Conservation (phyloP, 352 stramenopile species). For the Vaucheria bursata region DNA sequence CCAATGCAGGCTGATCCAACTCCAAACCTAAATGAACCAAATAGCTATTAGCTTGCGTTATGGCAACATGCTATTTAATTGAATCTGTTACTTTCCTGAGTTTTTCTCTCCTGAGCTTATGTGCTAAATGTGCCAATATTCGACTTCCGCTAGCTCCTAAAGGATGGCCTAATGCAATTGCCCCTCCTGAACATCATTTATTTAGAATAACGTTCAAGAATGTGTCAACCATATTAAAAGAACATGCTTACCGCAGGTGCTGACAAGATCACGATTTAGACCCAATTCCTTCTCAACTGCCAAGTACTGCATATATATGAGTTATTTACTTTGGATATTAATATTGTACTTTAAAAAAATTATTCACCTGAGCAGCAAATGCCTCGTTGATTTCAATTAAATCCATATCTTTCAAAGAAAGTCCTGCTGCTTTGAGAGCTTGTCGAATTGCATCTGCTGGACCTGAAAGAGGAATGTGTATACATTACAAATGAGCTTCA, state of each 20-base stretch:
- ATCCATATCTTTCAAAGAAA: slow-evolving; percentile 85
- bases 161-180: slow-evolving; percentile 91
- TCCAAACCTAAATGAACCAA: slow-evolving; percentile 87
- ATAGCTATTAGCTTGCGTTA: too few species aligned
- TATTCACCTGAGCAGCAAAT: slow-evolving; percentile 72
- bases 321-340: too few species aligned
- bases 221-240: background rate
- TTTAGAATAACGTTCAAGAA: slow-evolving; percentile 51
- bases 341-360: too few species aligned
- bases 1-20: slow-evolving; percentile 94
- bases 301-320: slow-evolving; percentile 68
- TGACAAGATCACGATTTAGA: slow-evolving; percentile 67
- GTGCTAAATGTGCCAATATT: slow-evolving; percentile 78
- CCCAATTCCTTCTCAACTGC: slow-evolving; percentile 90
- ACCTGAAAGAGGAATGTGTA: slow-evolving; percentile 5
- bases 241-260: slow-evolving; percentile 10
- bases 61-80: too few species aligned
- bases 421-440: slow-evolving; percentile 72
- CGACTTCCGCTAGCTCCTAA: slow-evolving; percentile 83
- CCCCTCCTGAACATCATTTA: slow-evolving; percentile 86
- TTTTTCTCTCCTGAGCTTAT: slow-evolving; percentile 56
- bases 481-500: too few species aligned
- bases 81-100: slow-evolving; percentile 1
- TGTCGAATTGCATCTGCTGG: slow-evolving; percentile 72
- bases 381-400: slow-evolving; percentile 89